Percentiles rank a stretch among this genome's conserved stretches.
Evolutionary conservation across 805 yeast genomes (phyloP).

Genomic region (Vanderwaltozyma tropicalis): DNA sequence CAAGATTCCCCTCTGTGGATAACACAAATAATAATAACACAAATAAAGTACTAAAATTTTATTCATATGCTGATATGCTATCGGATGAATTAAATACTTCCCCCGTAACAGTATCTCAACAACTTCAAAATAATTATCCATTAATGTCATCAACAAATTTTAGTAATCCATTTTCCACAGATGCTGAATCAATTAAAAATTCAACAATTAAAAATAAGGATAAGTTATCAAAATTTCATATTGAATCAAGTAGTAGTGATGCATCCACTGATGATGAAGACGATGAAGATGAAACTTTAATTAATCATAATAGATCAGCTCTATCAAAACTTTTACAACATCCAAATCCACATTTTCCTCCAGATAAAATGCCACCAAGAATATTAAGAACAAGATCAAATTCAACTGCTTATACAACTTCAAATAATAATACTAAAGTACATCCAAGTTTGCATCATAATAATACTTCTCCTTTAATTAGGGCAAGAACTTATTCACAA

Average conservation of each 20-base stretch:
- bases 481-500: slow-evolving; percentile 4
- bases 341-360: neutral
- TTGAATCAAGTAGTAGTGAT: slow-evolving; percentile 24
- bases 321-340: slow-evolving; percentile 1
- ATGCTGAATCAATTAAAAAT: neutral
- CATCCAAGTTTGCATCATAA: neutral
- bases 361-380: slow-evolving; percentile 1
- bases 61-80: slow-evolving; percentile 73
- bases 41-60: slow-evolving; percentile 36
- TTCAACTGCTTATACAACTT: slow-evolving; percentile 4
- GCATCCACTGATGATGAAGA: slow-evolving; percentile 20
- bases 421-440: slow-evolving; percentile 4
- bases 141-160: neutral
- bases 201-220: neutral
- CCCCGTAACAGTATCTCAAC: neutral
- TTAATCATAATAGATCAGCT: too few relatives aligned
- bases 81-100: slow-evolving; percentile 36
- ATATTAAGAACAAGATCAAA: slow-evolving; percentile 12
- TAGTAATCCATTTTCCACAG: neutral
- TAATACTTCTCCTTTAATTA: neutral
- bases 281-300: slow-evolving; percentile 9
- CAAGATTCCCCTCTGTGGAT: slow-evolving; percentile 5
- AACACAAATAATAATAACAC: slow-evolving; percentile 5
- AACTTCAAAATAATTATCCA: neutral
- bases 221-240: slow-evolving; percentile 13